phyloP scores from a whole-genome alignment of 495 filamentous ascomycete genomes.

The Oidiodendron maius region DNA sequence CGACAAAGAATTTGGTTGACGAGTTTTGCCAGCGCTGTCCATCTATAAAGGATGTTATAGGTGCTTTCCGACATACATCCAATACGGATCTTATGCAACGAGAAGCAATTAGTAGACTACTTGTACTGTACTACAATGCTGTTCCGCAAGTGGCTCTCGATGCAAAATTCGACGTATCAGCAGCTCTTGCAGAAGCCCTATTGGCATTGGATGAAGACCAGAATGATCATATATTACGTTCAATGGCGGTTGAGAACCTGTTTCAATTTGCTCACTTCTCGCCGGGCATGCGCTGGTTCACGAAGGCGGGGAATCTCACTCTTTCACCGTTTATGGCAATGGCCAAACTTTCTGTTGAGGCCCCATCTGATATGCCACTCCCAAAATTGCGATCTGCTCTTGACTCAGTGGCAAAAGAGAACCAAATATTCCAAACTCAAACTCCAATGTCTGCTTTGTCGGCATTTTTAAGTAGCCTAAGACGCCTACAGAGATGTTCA shows the following conservation, averaged over 20 bases:
- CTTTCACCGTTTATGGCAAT: constrained; percentile 64
- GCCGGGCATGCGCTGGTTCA: constrained; percentile 75
- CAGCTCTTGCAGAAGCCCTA: constrained; percentile 62
- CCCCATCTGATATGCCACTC: constrained; percentile 33
- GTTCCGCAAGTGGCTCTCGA: constrained; percentile 73
- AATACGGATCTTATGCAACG: constrained; percentile 67
- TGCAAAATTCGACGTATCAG: constrained; percentile 80
- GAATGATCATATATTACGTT: constrained; percentile 43
- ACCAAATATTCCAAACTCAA: constrained; percentile 38
- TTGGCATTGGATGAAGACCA: constrained; percentile 40
- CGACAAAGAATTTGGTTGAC: constrained; percentile 54
- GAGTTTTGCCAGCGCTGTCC: constrained; percentile 79
- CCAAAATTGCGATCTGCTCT: constrained; percentile 39
- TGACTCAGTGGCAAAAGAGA: constrained; percentile 42
- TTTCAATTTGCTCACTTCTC: constrained; percentile 72
- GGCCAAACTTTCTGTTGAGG: constrained; percentile 45
- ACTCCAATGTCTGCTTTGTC: constrained; percentile 40
- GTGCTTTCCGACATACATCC: constrained; percentile 57
- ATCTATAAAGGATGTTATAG: constrained; percentile 67
- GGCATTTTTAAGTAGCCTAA: constrained; percentile 46
- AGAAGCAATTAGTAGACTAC: constrained; percentile 67
- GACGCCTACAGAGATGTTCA: constrained; percentile 14
- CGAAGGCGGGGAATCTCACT: constrained; percentile 38
- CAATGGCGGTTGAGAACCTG: constrained; percentile 69
- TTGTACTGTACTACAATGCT: constrained; percentile 75